Evolutionary conservation across 2,329 filamentous ascomycete species (phyloP).

Genomic region (Metarhizium anisopliae): DNA sequence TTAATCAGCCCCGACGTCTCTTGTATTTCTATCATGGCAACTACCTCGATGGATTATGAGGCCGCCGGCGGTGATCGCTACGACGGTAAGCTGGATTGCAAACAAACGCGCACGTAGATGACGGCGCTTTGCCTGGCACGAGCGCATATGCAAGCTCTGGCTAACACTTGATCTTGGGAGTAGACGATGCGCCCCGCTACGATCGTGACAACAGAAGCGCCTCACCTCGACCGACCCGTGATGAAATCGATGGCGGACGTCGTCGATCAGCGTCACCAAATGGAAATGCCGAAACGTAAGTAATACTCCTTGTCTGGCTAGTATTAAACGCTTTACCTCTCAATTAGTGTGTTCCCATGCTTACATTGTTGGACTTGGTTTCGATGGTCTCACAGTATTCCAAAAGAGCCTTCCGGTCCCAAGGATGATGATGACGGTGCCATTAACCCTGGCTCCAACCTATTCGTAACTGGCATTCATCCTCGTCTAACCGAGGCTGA

Average conservation of each 20-base stretch:
- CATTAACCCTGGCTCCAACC: slow-evolving; percentile 89
- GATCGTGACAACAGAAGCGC: slow-evolving; percentile 59
- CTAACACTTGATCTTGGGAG: neutral
- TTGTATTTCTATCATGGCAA: slow-evolving; percentile 39
- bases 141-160: neutral
- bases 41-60: slow-evolving; percentile 63
- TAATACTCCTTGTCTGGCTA: neutral
- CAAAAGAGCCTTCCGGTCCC: slow-evolving; percentile 44
- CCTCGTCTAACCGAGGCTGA: slow-evolving; percentile 84
- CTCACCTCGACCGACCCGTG: slow-evolving; percentile 51
- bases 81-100: slow-evolving; percentile 39
- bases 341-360: slow-evolving; percentile 1
- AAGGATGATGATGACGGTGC: slow-evolving; percentile 66
- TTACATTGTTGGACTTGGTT: slow-evolving; percentile 3
- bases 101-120: neutral
- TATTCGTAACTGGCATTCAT: slow-evolving; percentile 97
- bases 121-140: neutral
- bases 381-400: slow-evolving; percentile 22
- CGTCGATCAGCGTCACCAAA: slow-evolving; percentile 56
- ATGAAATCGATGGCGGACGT: slow-evolving; percentile 49
- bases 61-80: slow-evolving; percentile 58
- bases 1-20: neutral
- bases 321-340: neutral
- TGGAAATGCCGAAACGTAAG: slow-evolving; percentile 31
- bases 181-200: slow-evolving; percentile 57